Percentiles rank a stretch among this genome's conserved stretches.
These are phyloP conservation scores for Melaleuca quinquenervia DNA, from an alignment of 345 rosid species.

Conservation along the genomic window DNA sequence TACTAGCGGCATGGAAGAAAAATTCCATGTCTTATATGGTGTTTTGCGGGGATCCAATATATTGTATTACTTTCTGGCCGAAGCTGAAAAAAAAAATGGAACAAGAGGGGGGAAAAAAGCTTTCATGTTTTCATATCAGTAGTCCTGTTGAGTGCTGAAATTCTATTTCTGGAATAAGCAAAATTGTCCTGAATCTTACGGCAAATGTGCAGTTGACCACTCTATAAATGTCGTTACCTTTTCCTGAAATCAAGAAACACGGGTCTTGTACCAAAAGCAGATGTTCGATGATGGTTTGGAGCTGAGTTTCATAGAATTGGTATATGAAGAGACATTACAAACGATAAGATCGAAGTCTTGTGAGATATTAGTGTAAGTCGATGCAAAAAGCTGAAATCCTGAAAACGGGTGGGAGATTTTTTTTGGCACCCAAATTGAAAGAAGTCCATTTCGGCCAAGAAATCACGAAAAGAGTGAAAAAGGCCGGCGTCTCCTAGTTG, in stretches of 20 bases:
- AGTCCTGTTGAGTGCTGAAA: not conserved
- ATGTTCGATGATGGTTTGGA: not conserved
- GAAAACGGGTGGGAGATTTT: not conserved
- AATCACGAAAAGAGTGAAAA: not conserved
- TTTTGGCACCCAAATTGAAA: not conserved
- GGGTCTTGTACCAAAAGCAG: not conserved
- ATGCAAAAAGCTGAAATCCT: not conserved
- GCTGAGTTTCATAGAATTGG: not conserved
- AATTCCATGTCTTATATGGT: not conserved
- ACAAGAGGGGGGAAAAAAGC: not conserved
- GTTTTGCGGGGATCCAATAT: not conserved
- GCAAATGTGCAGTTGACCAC: not conserved
- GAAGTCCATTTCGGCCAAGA: not conserved
- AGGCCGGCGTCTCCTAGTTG: not conserved
- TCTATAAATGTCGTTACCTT: not conserved
- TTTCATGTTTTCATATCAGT: not conserved
- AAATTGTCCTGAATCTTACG: not conserved
- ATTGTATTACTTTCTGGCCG: not conserved
- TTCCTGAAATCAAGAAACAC: not conserved
- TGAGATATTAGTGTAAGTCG: not conserved
- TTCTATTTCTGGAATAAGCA: not conserved
- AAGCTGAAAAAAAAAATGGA: not conserved
- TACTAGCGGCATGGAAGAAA: not conserved
- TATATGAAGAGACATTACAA: not conserved
- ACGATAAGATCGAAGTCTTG: not conserved